Conservation (phyloP, 169 alveolate genomes). For the Besnoitia besnoiti region DNA sequence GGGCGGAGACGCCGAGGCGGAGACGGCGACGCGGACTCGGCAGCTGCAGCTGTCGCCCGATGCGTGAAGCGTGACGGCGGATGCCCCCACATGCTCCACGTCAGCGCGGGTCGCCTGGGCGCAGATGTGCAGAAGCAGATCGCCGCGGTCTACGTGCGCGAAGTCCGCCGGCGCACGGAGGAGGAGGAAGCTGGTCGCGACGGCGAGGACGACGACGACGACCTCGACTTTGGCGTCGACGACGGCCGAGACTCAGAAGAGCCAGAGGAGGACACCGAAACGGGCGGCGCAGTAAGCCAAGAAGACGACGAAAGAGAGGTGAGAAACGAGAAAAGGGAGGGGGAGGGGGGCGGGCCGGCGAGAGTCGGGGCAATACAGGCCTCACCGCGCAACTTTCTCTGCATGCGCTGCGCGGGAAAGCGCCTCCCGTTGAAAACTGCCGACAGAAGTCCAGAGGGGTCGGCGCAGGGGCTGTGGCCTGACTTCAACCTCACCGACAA, state of each 20-base stretch:
- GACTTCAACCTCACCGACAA: too few species aligned
- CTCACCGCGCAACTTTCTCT: too few species aligned
- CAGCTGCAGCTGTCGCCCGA: neutral
- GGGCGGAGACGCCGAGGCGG: neutral
- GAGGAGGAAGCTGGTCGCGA: neutral
- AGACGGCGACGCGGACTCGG: neutral
- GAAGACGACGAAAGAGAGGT: conserved; percentile 13
- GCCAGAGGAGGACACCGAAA: neutral
- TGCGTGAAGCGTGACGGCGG: neutral
- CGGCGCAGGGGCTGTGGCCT: too few species aligned
- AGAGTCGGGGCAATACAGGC: too few species aligned
- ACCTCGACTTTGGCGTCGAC: neutral
- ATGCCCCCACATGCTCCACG: conserved; percentile 19
- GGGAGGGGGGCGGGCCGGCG: too few species aligned
- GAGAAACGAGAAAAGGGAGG: too few species aligned
- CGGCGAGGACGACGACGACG: neutral
- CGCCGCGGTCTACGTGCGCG: conserved; percentile 30
- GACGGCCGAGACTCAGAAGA: neutral
- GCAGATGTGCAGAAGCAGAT: conserved; percentile 43
- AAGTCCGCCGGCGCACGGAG: neutral
- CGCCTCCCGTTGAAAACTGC: too few species aligned
- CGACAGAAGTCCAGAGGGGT: too few species aligned
- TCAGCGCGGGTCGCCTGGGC: conserved; percentile 14
- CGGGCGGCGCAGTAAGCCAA: neutral
- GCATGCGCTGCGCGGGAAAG: too few species aligned